Base-by-base conservation (phyloP, 352 stramenopile species). In the Phytopythium oedochilum region DNA sequence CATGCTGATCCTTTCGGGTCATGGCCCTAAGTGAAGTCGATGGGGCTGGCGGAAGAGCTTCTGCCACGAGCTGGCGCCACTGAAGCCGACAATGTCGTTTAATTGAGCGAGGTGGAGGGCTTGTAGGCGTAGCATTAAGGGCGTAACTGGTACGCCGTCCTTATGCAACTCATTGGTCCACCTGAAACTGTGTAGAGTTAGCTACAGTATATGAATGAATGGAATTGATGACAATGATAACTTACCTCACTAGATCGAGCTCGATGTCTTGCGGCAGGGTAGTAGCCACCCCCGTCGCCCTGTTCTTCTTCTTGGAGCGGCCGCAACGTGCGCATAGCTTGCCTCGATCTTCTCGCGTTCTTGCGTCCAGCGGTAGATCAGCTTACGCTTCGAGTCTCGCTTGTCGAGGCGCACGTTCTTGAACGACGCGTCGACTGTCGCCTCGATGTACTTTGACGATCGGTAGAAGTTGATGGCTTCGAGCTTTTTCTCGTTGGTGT, bases 51-150 rank as follows among this genome's bases (percentile, higher is more conserved):
- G 40, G 36, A 43, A 66, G 0, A 38, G 42, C 4, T 18, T 22
- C 2, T 59, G 59, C 53, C 53, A 66, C 4, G 47, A 47, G 10
- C 25, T 18, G 29, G 36, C 50, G 1, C 43, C 59, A 9, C n/a
- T 34, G 45, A 61, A 65, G 1, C n/a, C 29, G 25, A 12, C 32
- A 5, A 26, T 15, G 53, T 25, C 22, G 42, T 57, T 45, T 31
- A 49, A 4, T 39, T 57, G 3, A 2, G 47, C 59, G 35, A 61
- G 28, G 0, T 53, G 25, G 3, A 65, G 34, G 8, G 39, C 46
- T 31, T 61, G 38, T 1, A 54, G 25, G 5, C 55, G 28, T 0
- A 61, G 45, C 59, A 65, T 54, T 43, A 55, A 53, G 26, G 53
- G 11, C 2, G 53, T 57, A 15, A 61, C 48, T 20, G 53, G 53